Evolutionary conservation across 495 filamentous ascomycete species (phyloP).

Genomic region (Penicillium goetzii): DNA sequence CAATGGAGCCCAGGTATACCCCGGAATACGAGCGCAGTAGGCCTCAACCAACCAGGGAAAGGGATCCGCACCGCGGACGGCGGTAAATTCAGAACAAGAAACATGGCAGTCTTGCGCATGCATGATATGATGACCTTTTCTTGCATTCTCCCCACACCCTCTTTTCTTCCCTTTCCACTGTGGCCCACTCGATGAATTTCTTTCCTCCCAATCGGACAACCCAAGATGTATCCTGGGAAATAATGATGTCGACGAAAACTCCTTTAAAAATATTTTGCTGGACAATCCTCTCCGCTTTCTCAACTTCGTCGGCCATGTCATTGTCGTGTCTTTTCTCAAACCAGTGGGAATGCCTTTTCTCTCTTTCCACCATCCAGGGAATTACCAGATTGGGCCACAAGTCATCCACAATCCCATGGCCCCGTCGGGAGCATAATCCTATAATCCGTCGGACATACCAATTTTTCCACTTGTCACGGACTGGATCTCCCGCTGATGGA

Average conservation of each 20-base stretch:
- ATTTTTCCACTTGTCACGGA: slow-evolving; percentile 19
- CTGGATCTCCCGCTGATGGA: slow-evolving; percentile 19
- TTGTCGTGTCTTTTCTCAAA: slow-evolving; percentile 16
- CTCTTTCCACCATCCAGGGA: slow-evolving; percentile 19
- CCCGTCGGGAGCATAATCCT: slow-evolving; percentile 13
- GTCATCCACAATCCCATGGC: slow-evolving; percentile 20
- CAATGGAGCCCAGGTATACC: slow-evolving; percentile 54
- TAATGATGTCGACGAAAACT: slow-evolving; percentile 27
- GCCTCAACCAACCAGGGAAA: slow-evolving; percentile 48
- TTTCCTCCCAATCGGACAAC: slow-evolving; percentile 27
- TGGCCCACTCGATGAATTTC: slow-evolving; percentile 24
- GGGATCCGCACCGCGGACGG: slow-evolving; percentile 48
- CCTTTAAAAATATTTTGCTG: slow-evolving; percentile 19
- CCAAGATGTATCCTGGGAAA: slow-evolving; percentile 25
- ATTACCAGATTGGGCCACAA: slow-evolving; percentile 10
- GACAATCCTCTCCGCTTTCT: slow-evolving; percentile 13
- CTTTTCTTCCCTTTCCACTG: slow-evolving; percentile 8
- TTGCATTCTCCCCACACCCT: slow-evolving; percentile 5
- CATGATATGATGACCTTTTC: slow-evolving; percentile 18
- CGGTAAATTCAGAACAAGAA: slow-evolving; percentile 23
- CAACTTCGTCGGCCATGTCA: slow-evolving; percentile 14
- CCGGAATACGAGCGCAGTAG: slow-evolving; percentile 52
- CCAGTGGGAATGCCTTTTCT: slow-evolving; percentile 9
- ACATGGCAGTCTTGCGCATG: slow-evolving; percentile 19
- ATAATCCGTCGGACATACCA: slow-evolving; percentile 24